Conservation (phyloP, 176 grass and related monocot genomes). For the Panicum miliaceum region DNA sequence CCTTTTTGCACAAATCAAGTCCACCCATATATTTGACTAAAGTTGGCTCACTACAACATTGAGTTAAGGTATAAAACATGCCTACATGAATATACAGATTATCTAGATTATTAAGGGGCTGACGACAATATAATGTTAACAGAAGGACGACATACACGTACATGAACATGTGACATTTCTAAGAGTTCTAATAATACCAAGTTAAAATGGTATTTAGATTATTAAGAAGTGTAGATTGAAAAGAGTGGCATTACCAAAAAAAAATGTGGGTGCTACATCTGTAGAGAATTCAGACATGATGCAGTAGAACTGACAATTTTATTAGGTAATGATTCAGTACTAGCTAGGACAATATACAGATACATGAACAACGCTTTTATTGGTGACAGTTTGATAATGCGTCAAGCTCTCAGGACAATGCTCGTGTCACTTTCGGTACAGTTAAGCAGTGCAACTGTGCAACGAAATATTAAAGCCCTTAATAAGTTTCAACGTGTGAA, state of each 20-base stretch:
- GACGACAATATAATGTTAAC: too few relatives aligned
- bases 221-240: neutral
- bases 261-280: neutral
- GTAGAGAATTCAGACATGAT: neutral
- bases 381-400: conserved; percentile 6
- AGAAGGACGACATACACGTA: too few relatives aligned
- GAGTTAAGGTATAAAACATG: too few relatives aligned
- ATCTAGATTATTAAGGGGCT: too few relatives aligned
- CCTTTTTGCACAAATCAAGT: neutral
- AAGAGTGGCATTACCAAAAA: neutral
- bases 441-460: conserved; percentile 10
- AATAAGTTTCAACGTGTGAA: neutral
- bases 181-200: too few relatives aligned
- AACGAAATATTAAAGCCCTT: neutral
- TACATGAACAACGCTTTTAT: conserved; percentile 15
- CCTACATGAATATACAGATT: too few relatives aligned
- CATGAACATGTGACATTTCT: too few relatives aligned
- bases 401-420: neutral
- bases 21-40: neutral
- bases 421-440: conserved; percentile 38
- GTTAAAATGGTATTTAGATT: neutral
- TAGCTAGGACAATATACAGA: neutral
- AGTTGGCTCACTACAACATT: neutral
- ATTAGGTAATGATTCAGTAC: neutral
- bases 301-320: neutral